phyloP scores from a whole-genome alignment of 2,329 filamentous ascomycete species.

The Ophiostoma montium region DNA sequence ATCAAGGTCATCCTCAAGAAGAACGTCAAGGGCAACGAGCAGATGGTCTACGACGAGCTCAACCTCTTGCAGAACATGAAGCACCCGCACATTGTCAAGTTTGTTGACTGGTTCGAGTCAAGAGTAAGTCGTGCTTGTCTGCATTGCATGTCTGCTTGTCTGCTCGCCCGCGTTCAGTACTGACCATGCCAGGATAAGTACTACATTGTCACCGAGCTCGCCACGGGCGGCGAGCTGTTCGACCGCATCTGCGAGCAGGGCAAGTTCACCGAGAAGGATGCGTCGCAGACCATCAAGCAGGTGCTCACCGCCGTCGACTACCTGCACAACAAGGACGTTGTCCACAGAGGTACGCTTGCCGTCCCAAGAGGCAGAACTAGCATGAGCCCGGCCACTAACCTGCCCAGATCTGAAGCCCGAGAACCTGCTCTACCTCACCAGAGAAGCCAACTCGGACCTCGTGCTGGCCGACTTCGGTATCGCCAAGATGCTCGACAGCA shows the following conservation, averaged over 20 bases:
- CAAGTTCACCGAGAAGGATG: conserved; percentile 97
- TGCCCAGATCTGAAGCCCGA: conserved; percentile 83
- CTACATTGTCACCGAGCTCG: conserved; percentile 95
- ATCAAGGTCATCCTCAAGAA: conserved; percentile 99
- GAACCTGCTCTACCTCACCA: conserved; percentile 86
- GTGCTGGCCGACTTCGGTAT: conserved; percentile 97
- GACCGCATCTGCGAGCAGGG: conserved; percentile 97
- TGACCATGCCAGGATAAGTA: conserved; percentile 68
- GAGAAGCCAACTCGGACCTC: conserved; percentile 61
- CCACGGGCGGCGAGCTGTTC: conserved; percentile 91
- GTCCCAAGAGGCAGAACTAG: no score
- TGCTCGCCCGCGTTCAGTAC: conserved; percentile 17
- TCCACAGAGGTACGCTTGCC: conserved; percentile 82
- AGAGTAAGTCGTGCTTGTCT: conserved; percentile 59
- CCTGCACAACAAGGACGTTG: conserved; percentile 85
- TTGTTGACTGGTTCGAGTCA: conserved; percentile 98
- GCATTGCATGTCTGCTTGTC: conserved; percentile 11
- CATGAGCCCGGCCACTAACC: no score
- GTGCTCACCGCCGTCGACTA: conserved; percentile 89
- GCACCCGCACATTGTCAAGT: conserved; percentile 92
- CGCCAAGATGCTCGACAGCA: conserved; percentile 88
- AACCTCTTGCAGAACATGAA: conserved; percentile 81
- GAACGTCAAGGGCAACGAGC: conserved; percentile 95
- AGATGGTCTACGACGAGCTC: conserved; percentile 97
- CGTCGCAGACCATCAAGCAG: conserved; percentile 87